Evolutionary conservation across 2,329 filamentous ascomycete species (phyloP).

Genomic region (Cadophora sp.): DNA sequence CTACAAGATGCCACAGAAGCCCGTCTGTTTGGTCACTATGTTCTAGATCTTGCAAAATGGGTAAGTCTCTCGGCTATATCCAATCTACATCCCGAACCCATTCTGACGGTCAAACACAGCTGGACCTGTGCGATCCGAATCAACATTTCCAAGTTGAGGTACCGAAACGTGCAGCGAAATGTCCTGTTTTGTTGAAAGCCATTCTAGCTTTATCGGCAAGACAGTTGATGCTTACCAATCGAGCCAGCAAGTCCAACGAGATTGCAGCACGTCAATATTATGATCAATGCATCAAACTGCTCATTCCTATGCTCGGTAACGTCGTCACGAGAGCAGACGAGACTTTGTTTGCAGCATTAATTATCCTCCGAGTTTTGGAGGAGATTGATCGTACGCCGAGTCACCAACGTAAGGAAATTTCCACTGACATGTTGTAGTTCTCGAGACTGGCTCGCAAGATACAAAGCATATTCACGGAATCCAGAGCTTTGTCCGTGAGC

Average conservation of each 20-base stretch:
- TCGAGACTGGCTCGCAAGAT: constrained; percentile 30
- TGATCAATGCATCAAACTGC: constrained; percentile 56
- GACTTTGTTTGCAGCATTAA: constrained; percentile 59
- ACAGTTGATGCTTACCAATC: constrained; percentile 55
- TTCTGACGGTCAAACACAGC: constrained; percentile 19
- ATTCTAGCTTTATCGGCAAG: constrained; percentile 62
- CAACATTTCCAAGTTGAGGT: constrained; percentile 60
- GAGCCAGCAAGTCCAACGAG: constrained; percentile 51
- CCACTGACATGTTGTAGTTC: constrained; percentile 15
- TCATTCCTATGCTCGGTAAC: constrained; percentile 55
- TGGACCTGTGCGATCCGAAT: constrained; percentile 38
- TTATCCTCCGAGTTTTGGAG: constrained; percentile 63
- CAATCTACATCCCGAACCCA: background rate
- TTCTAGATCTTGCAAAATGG: constrained; percentile 38
- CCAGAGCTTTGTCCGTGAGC: constrained; percentile 46
- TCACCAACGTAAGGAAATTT: background rate
- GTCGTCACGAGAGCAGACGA: constrained; percentile 53
- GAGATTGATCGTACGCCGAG: constrained; percentile 50
- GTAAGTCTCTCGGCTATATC: constrained; percentile 19
- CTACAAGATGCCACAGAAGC: constrained; percentile 33
- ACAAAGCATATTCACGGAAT: constrained; percentile 38
- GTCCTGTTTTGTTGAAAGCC: constrained; percentile 60
- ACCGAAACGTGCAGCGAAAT: constrained; percentile 57
- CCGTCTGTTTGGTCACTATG: constrained; percentile 33
- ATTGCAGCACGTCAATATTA: constrained; percentile 60